Evolutionary conservation across 1,284 basidiomycete species (phyloP).

Genomic region (Ceratobasidium sp.): DNA sequence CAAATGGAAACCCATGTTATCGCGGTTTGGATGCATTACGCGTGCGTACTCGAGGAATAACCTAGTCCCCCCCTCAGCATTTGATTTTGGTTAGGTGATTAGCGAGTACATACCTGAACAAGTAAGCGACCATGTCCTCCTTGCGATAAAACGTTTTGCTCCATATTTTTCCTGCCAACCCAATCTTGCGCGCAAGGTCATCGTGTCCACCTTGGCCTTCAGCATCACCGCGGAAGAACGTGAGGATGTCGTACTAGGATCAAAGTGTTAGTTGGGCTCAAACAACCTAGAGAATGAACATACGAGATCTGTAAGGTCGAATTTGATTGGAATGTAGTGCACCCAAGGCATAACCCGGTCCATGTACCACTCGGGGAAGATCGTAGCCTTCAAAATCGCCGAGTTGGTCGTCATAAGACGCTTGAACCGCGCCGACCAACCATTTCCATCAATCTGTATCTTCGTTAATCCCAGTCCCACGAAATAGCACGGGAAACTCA

Average conservation of each 20-base stretch:
- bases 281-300: background rate
- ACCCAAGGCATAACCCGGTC: slow-evolving; percentile 62
- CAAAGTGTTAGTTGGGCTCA: slow-evolving; percentile 37
- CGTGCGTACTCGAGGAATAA: slow-evolving; percentile 61
- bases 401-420: slow-evolving; percentile 67
- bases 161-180: slow-evolving; percentile 63
- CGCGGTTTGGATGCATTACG: slow-evolving; percentile 56
- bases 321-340: slow-evolving; percentile 66
- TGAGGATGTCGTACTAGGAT: slow-evolving; percentile 53
- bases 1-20: slow-evolving; percentile 49
- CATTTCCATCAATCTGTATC: slow-evolving; percentile 61
- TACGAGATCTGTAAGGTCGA: slow-evolving; percentile 62
- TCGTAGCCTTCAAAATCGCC: slow-evolving; percentile 66
- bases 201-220: slow-evolving; percentile 59
- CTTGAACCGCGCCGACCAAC: slow-evolving; percentile 73
- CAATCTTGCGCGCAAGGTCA: slow-evolving; percentile 62
- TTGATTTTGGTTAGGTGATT: background rate
- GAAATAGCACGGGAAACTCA: slow-evolving; percentile 47
- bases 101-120: slow-evolving; percentile 57
- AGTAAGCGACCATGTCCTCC: slow-evolving; percentile 69
- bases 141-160: slow-evolving; percentile 65
- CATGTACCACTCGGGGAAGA: slow-evolving; percentile 67
- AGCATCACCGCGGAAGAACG: slow-evolving; percentile 63
- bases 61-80: slow-evolving; percentile 41
- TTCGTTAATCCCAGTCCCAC: background rate